Evolutionary conservation across 2,329 filamentous ascomycete genomes (phyloP), one percentile per base, ranked within the genome.

Genomic region (Xylariaceae sp.): DNA sequence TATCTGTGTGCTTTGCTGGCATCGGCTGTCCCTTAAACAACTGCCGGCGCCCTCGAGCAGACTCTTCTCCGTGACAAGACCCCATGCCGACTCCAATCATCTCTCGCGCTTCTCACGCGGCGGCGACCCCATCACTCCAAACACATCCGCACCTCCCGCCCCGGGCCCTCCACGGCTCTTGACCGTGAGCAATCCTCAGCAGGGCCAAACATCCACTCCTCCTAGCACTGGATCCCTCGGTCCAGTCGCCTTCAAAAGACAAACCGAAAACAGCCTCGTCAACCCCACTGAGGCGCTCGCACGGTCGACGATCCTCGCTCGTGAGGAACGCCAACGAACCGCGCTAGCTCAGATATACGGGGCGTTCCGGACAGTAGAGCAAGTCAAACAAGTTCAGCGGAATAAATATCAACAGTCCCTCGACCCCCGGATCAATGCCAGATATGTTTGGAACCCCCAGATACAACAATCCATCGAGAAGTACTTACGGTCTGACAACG

Each of bases 1-100:
- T 42, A 64, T 68, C 56, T 70, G 54, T n/a, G 32, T 57, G 52
- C 27, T 49, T 41, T 60, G 58, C 44, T 56, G 45, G 48, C 41
- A 56, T 40, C 55, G 58, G 3, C 31, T 55, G 12, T 55, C 52
- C 43, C 47, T 54, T 12, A 61, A 56, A 4, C 47, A 31, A 50
- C 27, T 26, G 27, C 37, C 31, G 12, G 26, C n/a, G 39, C 44
- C 19, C 9, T 19, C 26, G n/a, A 31, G 6, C 19, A 49, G 45
- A 6, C 48, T 32, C 40, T 47, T 55, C 31, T 52, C 55, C 4
- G 48, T 9, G 19, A 40, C 47, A 39, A 30, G 34, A 29, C 43
- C n/a, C 46, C 39, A 29, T 32, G 32, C 37, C 3, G 41, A n/a
- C 42, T 3, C 26, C n/a, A 47, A n/a, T 5, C n/a, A 12, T 6